Percentiles rank a stretch among this genome's conserved stretches.
Evolutionary conservation across 2,329 filamentous ascomycete genomes (phyloP).

Genomic region (Ceratocystis cacaofunesta): DNA sequence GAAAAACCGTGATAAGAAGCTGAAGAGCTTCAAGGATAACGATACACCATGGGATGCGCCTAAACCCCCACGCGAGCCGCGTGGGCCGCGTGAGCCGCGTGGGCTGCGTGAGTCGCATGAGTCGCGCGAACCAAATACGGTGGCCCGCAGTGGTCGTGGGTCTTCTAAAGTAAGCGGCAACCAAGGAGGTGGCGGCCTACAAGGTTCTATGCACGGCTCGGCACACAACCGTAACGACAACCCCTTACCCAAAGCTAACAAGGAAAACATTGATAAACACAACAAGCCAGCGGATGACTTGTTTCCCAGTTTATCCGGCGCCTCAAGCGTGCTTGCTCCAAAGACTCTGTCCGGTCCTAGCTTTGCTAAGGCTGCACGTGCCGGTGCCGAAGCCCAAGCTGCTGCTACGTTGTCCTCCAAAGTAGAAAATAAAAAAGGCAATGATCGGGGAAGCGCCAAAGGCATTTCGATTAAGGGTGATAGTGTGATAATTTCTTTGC

Average conservation of each 20-base stretch:
- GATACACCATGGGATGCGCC: slow-evolving; percentile 45
- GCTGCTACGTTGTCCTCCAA: slow-evolving; percentile 21
- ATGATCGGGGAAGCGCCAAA: not conserved
- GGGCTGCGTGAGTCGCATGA: too few species aligned
- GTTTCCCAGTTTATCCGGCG: slow-evolving; percentile 14
- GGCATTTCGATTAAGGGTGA: slow-evolving; percentile 12
- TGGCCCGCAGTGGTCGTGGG: slow-evolving; percentile 25
- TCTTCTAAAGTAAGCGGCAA: slow-evolving; percentile 19
- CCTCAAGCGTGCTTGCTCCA: slow-evolving; percentile 9
- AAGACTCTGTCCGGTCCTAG: slow-evolving; percentile 10
- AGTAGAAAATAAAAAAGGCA: not conserved
- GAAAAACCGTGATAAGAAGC: slow-evolving; percentile 44
- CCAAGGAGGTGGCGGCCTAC: slow-evolving; percentile 24
- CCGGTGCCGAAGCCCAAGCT: slow-evolving; percentile 6
- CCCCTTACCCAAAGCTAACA: not conserved
- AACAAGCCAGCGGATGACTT: not conserved
- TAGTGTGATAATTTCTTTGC: not conserved
- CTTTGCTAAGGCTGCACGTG: slow-evolving; percentile 16
- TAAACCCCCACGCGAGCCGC: slow-evolving; percentile 27
- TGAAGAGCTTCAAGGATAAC: slow-evolving; percentile 41
- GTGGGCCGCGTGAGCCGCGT: slow-evolving; percentile 8
- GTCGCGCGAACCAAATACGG: slow-evolving; percentile 22
- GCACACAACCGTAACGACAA: slow-evolving; percentile 17
- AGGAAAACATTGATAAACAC: not conserved
- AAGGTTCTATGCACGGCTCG: slow-evolving; percentile 23